Evolutionary conservation across 2,329 filamentous ascomycete genomes (phyloP).

Genomic region (Pseudogymnoascus sp.): DNA sequence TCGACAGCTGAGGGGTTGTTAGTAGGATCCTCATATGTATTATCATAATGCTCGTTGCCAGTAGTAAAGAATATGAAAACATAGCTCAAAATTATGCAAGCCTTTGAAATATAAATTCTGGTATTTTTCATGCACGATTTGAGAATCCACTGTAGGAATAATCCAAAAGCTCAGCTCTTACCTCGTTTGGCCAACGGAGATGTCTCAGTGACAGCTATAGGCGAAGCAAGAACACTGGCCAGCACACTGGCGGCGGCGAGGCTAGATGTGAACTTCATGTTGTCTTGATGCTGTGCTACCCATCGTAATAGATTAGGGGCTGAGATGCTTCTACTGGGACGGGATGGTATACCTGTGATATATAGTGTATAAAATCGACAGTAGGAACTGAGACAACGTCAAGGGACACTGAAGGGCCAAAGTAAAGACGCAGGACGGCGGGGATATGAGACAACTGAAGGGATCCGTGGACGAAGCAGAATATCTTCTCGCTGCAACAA

Average conservation of each 20-base stretch:
- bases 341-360: not conserved
- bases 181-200: not conserved
- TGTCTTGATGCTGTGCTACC: not conserved
- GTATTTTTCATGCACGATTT: not conserved
- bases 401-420: not conserved
- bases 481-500: not conserved
- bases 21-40: not conserved
- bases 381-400: not conserved
- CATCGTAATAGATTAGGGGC: not conserved
- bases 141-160: not conserved
- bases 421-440: not conserved
- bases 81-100: not conserved
- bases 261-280: not conserved
- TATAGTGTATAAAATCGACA: not conserved
- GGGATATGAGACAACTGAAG: not conserved
- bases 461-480: not conserved
- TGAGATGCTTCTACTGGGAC: not conserved
- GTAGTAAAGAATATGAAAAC: not conserved
- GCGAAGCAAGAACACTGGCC: not conserved
- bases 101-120: not conserved
- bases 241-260: not conserved
- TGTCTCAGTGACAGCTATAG: not conserved
- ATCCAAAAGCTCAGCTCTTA: not conserved
- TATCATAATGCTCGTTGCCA: not conserved
- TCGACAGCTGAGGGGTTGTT: constrained; percentile 12